These are phyloP conservation scores for Chondrus crispus DNA, from an alignment of 23 red algal genomes.

Conservation along the genomic window DNA sequence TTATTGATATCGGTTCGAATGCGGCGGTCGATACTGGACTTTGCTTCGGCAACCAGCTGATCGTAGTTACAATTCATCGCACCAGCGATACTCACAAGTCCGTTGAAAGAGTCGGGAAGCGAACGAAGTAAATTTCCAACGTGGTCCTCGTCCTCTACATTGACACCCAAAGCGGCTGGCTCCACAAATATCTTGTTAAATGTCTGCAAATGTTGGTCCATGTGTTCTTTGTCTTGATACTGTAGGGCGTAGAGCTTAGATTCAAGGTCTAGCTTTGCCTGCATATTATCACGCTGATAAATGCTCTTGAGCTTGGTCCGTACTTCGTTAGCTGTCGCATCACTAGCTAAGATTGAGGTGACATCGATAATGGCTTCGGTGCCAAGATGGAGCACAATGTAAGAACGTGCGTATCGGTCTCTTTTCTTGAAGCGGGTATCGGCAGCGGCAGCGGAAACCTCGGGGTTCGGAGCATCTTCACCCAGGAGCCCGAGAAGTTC, in stretches of 20 bases:
- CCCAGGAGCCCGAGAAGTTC: not conserved
- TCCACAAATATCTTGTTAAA: not conserved
- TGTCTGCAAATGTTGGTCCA: not conserved
- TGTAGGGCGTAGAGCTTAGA: not conserved
- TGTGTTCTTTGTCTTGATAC: not conserved
- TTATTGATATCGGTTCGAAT: not conserved
- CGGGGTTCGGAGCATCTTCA: not conserved
- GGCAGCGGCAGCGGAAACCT: not conserved
- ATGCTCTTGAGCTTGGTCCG: not conserved
- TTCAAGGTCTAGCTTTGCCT: not conserved
- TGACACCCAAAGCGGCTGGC: not conserved
- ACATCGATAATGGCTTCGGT: not conserved
- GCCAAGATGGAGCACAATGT: slow-evolving; percentile 9
- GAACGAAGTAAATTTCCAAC: not conserved
- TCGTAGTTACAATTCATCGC: not conserved
- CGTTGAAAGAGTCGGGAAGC: not conserved
- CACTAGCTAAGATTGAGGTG: not conserved
- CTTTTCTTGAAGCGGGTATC: not conserved
- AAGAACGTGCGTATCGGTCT: not conserved
- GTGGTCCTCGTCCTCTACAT: not conserved
- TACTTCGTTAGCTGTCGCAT: not conserved
- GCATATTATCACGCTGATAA: not conserved
- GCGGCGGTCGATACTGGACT: not conserved
- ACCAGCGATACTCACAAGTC: not conserved
- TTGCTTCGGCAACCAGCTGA: not conserved